phyloP scores from a whole-genome alignment of 305 asterid species.

The Fraxinus platypoda region DNA sequence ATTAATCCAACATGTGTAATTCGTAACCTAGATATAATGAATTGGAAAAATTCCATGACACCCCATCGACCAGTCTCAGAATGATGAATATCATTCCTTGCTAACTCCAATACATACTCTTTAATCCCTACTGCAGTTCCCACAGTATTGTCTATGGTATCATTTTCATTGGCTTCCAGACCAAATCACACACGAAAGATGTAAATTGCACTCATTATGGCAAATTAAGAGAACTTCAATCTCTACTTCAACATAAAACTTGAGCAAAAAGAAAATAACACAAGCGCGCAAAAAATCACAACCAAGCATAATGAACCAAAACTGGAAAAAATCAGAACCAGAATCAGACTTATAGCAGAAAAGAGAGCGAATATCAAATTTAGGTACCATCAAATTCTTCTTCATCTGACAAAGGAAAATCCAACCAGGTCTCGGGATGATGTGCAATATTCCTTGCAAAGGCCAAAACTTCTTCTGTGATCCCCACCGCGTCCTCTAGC shows the following conservation, averaged over 20 bases:
- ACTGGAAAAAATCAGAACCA: not conserved
- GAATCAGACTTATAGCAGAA: not conserved
- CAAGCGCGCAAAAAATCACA: not conserved
- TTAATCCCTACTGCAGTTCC: not conserved
- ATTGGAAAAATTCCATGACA: not conserved
- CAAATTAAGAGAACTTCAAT: not conserved
- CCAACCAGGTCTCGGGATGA: constrained; percentile 99
- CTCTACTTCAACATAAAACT: not conserved
- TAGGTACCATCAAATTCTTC: constrained; percentile 74
- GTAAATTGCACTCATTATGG: not conserved
- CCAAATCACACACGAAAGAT: not conserved
- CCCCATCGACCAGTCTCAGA: not conserved
- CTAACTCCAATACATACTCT: not conserved
- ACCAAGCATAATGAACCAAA: not conserved
- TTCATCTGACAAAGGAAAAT: constrained; percentile 84
- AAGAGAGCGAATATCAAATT: not conserved
- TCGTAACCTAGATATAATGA: not conserved
- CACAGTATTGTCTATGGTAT: not conserved
- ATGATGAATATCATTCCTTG: not conserved
- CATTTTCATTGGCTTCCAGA: not conserved
- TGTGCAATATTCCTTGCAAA: constrained; percentile 88
- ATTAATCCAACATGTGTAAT: not conserved
- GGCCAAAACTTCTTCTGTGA: constrained; percentile 80
- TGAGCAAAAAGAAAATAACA: not conserved
- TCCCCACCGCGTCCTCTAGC: constrained; percentile 62